Evolutionary conservation across 2,329 filamentous ascomycete genomes (phyloP), one percentile per base, ranked within the genome.

Genomic region (Fusarium xylarioides): DNA sequence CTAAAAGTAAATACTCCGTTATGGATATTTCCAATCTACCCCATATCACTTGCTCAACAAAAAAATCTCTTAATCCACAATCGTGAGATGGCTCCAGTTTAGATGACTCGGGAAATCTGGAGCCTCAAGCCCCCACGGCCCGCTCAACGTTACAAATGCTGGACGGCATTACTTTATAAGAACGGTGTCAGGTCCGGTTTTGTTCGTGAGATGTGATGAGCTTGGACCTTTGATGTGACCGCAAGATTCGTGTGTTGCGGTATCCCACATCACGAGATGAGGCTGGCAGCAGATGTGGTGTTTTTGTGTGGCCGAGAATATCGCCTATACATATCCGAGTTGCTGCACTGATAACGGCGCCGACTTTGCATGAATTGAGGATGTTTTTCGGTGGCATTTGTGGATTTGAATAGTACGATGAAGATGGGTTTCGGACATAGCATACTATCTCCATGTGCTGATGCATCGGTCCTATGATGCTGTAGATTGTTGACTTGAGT

Each of bases 41-140:
- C 49, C 50, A 57, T 59, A 47, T 47, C 26, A 38, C 28, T 59
- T 47, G 42, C 52, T 47, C 59, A 63, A 63, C 59, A 63, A 47
- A 63, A 58, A 56, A 59, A 16, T 46, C 32, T 47, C 34, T 16
- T 28, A 14, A 21, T 46, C 53, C 59, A 62, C 59, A 10, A 5
- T 34, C 28, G 28, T 23, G 21, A 34, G 28, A 38, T 19, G 12
- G 5, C 34, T 40, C 58, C 55, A 49, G 42, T 37, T 50, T 21
- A 40, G 32, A 28, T 58, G 52, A 19, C 38, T 57, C 38, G 58
- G 21, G 28, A 43, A 32, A 12, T 60, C 23, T 32, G 44, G 44
- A 40, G 47, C 47, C 46, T 46, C 3, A 19, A 23, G 5, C 32
- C 30, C 23, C 32, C 19, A 30, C 26, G 35, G 16, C 16, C 49